phyloP scores from a whole-genome alignment of 2,329 filamentous ascomycete genomes.

The Aureobasidium sp. region DNA sequence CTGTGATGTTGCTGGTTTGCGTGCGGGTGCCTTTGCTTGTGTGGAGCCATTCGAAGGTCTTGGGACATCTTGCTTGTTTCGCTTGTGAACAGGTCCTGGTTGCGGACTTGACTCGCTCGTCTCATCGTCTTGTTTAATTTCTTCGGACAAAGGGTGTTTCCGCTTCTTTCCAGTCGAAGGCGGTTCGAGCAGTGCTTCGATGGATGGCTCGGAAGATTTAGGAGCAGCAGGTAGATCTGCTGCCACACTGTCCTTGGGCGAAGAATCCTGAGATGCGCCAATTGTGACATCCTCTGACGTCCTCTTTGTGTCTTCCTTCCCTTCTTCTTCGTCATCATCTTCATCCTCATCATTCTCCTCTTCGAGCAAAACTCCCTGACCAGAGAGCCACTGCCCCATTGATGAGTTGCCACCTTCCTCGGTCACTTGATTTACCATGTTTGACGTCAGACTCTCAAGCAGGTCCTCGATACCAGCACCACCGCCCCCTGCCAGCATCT shows the following conservation, averaged over 20 bases:
- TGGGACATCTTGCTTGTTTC: background rate
- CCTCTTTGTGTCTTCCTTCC: too few species aligned
- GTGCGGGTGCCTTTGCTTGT: background rate
- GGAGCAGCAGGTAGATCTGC: slow-evolving; percentile 16
- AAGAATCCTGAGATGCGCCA: background rate
- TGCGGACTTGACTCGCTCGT: background rate
- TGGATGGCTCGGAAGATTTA: background rate
- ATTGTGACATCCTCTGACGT: slow-evolving; percentile 21
- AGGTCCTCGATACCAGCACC: slow-evolving; percentile 44
- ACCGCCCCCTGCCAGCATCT: slow-evolving; percentile 49
- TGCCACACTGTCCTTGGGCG: slow-evolving; percentile 17
- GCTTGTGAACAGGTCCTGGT: background rate
- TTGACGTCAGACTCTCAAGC: slow-evolving; percentile 46
- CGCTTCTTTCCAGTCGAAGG: slow-evolving; percentile 3
- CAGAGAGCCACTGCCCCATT: slow-evolving; percentile 35
- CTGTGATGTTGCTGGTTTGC: background rate
- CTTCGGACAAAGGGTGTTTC: slow-evolving; percentile 11
- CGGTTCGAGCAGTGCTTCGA: slow-evolving; percentile 7
- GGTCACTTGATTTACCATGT: slow-evolving; percentile 41
- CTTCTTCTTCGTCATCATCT: slow-evolving; percentile 15
- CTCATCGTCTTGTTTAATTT: background rate
- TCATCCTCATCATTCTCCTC: slow-evolving; percentile 29
- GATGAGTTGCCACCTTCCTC: slow-evolving; percentile 31
- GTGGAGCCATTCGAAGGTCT: background rate
- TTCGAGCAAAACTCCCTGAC: slow-evolving; percentile 34